These are phyloP conservation scores for Chlorella variabilis DNA, from an alignment of 163 green algal species.

Conservation along the genomic window DNA sequence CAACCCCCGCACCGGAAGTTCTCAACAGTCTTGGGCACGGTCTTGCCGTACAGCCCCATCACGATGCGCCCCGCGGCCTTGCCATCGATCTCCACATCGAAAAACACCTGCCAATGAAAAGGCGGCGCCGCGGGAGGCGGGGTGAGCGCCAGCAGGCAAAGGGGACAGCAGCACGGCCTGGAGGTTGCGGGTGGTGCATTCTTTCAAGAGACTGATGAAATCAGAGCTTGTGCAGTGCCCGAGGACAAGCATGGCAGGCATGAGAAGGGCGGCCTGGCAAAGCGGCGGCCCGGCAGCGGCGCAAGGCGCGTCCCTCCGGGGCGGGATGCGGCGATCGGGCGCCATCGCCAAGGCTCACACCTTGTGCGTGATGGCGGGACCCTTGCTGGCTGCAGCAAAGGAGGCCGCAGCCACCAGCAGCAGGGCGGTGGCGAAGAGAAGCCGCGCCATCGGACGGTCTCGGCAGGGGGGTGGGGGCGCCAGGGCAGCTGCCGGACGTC, in stretches of 20 bases:
- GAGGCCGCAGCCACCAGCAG: background rate
- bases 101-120: slow-evolving; percentile 88
- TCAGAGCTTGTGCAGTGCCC: too few relatives aligned
- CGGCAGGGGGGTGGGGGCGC: too few relatives aligned
- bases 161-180: background rate
- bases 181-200: too few relatives aligned
- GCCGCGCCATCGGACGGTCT: background rate
- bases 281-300: too few relatives aligned
- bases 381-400: background rate
- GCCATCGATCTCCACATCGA: slow-evolving; percentile 96
- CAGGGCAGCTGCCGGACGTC: too few relatives aligned
- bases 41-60: slow-evolving; percentile 92
- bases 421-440: background rate
- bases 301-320: too few relatives aligned
- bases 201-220: too few relatives aligned
- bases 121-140: background rate
- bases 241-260: too few relatives aligned
- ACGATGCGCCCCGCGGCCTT: slow-evolving; percentile 83
- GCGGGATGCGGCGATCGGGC: background rate
- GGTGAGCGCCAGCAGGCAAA: background rate
- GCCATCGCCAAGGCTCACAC: background rate
- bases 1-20: slow-evolving; percentile 75
- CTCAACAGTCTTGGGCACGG: slow-evolving; percentile 94
- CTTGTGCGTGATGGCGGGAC: background rate
- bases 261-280: too few relatives aligned